Conservation (phyloP, 169 alveolate genomes). For the Cryptosporidium ubiquitum region DNA sequence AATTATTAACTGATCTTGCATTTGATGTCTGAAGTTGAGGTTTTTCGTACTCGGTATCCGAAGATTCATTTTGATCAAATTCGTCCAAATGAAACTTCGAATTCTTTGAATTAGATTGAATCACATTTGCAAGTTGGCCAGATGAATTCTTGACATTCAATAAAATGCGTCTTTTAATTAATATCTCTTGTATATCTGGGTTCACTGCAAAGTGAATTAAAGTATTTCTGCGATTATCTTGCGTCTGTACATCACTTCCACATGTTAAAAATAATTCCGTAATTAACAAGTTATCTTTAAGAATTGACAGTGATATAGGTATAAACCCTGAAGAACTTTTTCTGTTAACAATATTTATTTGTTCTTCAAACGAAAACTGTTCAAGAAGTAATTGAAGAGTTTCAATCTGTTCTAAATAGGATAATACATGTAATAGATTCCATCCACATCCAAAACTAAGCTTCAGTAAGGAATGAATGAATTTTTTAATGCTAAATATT, state of each 20-base stretch:
- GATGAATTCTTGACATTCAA: slow-evolving; percentile 28
- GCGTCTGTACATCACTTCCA: slow-evolving; percentile 31
- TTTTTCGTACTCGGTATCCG: not conserved
- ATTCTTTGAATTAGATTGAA: not conserved
- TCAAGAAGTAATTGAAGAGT: slow-evolving; percentile 29
- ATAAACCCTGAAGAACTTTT: slow-evolving; percentile 26
- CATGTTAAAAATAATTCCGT: slow-evolving; percentile 32
- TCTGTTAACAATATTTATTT: slow-evolving; percentile 7
- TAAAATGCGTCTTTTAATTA: slow-evolving; percentile 15
- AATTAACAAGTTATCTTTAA: slow-evolving; percentile 9
- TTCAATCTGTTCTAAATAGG: slow-evolving; percentile 23
- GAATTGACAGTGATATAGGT: slow-evolving; percentile 28
- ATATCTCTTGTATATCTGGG: slow-evolving; percentile 30
- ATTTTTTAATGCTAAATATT: not conserved
- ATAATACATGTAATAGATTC: slow-evolving; percentile 21
- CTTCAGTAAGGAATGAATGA: not conserved
- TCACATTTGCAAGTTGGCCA: slow-evolving; percentile 41
- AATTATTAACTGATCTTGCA: not conserved
- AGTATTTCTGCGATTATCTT: slow-evolving; percentile 68
- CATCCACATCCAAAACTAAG: slow-evolving; percentile 56
- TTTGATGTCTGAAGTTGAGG: slow-evolving; percentile 16
- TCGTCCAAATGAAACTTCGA: not conserved
- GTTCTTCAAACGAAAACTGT: slow-evolving; percentile 27
- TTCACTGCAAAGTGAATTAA: slow-evolving; percentile 32
- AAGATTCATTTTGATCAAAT: not conserved